Evolutionary conservation across 2,329 filamentous ascomycete species (phyloP).

Genomic region (Penicillium sp.): DNA sequence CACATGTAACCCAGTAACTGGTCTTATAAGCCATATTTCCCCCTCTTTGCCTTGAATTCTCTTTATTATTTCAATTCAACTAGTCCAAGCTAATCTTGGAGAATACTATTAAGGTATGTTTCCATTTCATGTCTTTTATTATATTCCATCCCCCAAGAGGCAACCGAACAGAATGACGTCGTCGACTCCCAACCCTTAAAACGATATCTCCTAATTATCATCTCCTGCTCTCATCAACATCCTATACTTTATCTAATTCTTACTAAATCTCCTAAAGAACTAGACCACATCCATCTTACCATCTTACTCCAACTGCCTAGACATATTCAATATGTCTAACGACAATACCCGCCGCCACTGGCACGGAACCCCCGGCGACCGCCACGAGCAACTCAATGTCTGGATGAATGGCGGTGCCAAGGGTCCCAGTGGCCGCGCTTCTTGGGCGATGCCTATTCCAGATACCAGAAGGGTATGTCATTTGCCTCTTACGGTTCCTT

Average conservation of each 20-base stretch:
- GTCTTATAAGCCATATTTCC: neutral
- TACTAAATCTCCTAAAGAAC: neutral
- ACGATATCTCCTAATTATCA: neutral
- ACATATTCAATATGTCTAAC: slow-evolving; percentile 22
- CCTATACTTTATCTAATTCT: neutral
- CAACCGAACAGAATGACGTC: slow-evolving; percentile 20
- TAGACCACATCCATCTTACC: neutral
- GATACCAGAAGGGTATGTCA: slow-evolving; percentile 29
- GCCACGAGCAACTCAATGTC: slow-evolving; percentile 37
- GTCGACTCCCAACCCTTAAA: slow-evolving; percentile 14
- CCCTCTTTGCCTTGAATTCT: neutral
- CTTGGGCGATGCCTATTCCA: slow-evolving; percentile 21
- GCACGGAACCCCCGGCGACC: slow-evolving; percentile 34
- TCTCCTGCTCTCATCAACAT: neutral
- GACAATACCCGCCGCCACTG: slow-evolving; percentile 31
- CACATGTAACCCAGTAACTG: neutral
- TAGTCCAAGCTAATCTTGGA: neutral
- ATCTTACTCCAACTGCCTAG: neutral
- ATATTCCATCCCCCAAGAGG: neutral
- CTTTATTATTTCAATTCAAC: neutral
- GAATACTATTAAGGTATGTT: neutral
- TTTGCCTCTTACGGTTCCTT: neutral
- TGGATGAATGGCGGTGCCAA: slow-evolving; percentile 35
- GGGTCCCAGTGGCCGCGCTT: slow-evolving; percentile 20
- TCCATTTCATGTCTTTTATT: neutral